phyloP scores from a whole-genome alignment of 768 basidiomycete genomes.

The Hysterangium stoloniferum region DNA sequence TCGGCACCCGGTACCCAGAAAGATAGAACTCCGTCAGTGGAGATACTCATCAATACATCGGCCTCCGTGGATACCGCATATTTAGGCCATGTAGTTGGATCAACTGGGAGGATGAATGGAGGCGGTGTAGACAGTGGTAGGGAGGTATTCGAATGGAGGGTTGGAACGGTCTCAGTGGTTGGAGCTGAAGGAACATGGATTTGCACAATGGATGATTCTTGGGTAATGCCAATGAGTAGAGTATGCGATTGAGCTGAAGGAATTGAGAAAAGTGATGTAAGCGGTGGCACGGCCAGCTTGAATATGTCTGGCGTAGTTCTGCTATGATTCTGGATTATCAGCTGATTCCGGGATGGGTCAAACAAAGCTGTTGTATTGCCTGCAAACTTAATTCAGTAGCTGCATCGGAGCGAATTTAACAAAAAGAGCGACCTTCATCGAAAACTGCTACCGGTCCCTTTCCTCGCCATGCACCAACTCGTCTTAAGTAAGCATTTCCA shows the following conservation, averaged over 20 bases:
- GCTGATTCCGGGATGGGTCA: background rate
- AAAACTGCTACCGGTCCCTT: slow-evolving; percentile 68
- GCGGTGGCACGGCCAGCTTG: slow-evolving; percentile 37
- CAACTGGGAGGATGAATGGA: slow-evolving; percentile 62
- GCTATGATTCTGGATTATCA: slow-evolving; percentile 4
- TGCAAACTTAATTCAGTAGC: slow-evolving; percentile 22
- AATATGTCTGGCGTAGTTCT: background rate
- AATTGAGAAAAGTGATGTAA: slow-evolving; percentile 58
- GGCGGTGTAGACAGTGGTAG: slow-evolving; percentile 45
- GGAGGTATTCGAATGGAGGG: slow-evolving; percentile 38
- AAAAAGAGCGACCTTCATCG: slow-evolving; percentile 42
- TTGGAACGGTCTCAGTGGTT: slow-evolving; percentile 31
- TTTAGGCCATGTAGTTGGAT: slow-evolving; percentile 78
- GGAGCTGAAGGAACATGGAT: slow-evolving; percentile 32
- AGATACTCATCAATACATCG: slow-evolving; percentile 76
- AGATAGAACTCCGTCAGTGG: slow-evolving; percentile 66
- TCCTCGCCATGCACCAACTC: slow-evolving; percentile 43
- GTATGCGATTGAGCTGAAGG: slow-evolving; percentile 46
- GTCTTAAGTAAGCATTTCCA: slow-evolving; percentile 37
- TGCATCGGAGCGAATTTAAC: background rate
- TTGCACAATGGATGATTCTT: slow-evolving; percentile 51
- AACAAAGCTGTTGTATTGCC: slow-evolving; percentile 22
- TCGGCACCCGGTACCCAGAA: slow-evolving; percentile 70
- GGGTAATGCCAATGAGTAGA: slow-evolving; percentile 59
- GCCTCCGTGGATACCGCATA: slow-evolving; percentile 23